A percentile compares a stretch with the other conserved stretches of the same genome.
Conservation (phyloP, 2,329 filamentous ascomycete species). For the Fusarium pininemorale region DNA sequence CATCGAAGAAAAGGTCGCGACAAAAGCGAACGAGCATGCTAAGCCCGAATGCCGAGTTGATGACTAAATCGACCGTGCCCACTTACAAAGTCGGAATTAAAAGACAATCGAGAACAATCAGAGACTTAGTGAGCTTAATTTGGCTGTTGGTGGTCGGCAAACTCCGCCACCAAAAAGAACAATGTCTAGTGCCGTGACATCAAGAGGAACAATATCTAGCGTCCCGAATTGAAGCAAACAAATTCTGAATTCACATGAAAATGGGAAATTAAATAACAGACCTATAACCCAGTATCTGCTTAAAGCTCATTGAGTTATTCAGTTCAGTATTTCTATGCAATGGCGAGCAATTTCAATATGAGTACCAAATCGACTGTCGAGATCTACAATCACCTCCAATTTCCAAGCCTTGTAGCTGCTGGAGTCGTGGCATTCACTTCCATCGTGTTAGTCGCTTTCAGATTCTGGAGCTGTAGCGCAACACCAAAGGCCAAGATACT, state of each 20-base stretch:
- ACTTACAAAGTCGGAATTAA: rapidly evolving
- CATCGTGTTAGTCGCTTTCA: rapidly evolving
- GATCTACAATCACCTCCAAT: rapidly evolving
- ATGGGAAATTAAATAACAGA: background rate
- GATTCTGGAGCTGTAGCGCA: rapidly evolving
- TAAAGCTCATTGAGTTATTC: rapidly evolving
- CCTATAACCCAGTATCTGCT: rapidly evolving
- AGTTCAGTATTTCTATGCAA: rapidly evolving
- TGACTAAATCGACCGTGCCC: too few relatives aligned
- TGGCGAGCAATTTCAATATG: background rate
- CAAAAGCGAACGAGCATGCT: too few relatives aligned
- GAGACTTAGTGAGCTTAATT: background rate
- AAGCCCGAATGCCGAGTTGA: background rate
- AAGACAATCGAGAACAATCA: background rate
- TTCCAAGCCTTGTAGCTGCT: rapidly evolving
- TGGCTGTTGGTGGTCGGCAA: background rate
- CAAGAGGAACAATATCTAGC: background rate
- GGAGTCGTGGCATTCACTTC: rapidly evolving
- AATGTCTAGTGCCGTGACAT: background rate
- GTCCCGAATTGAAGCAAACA: background rate
- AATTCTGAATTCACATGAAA: background rate
- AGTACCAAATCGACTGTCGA: background rate
- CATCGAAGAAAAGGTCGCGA: too few relatives aligned
- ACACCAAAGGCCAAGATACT: background rate
- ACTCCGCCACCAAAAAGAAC: background rate